Conservation (phyloP, 148 eudicot species). For the Camellia sinensis region DNA sequence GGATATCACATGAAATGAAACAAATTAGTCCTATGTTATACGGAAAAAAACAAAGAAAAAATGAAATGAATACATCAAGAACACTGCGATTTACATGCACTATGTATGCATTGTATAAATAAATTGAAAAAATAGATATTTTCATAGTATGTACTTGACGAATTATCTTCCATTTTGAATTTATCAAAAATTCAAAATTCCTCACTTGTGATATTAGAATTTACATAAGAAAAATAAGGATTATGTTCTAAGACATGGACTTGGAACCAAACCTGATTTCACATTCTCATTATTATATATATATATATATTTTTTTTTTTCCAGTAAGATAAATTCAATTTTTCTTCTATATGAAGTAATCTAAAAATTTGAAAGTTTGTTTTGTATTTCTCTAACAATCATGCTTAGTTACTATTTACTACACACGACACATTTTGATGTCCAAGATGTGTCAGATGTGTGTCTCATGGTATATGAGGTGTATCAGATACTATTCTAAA, state of each 20-base stretch:
- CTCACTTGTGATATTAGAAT: neutral
- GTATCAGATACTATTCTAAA: too few relatives aligned
- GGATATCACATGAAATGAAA: too few relatives aligned
- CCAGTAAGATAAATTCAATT: neutral
- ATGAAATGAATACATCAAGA: too few relatives aligned
- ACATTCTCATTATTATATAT: neutral
- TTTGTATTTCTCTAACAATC: neutral
- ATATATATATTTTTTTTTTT: neutral
- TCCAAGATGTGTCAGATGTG: neutral
- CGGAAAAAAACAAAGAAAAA: too few relatives aligned
- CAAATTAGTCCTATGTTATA: too few relatives aligned
- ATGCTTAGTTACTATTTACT: too few relatives aligned
- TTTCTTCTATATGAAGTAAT: neutral
- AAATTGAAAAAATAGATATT: neutral
- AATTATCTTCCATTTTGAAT: neutral
- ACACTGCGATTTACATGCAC: neutral
- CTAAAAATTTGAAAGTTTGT: neutral
- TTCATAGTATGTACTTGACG: neutral
- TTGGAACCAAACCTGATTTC: neutral
- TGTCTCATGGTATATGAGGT: neutral
- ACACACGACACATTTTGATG: neutral
- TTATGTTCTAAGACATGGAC: neutral
- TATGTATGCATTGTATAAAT: neutral
- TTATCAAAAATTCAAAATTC: neutral
- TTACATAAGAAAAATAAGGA: neutral